A percentile compares a stretch with the other conserved stretches of the same genome.
These are phyloP conservation scores for Boletus semigastroideus DNA, from an alignment of 1,284 basidiomycete species.

Conservation along the genomic window DNA sequence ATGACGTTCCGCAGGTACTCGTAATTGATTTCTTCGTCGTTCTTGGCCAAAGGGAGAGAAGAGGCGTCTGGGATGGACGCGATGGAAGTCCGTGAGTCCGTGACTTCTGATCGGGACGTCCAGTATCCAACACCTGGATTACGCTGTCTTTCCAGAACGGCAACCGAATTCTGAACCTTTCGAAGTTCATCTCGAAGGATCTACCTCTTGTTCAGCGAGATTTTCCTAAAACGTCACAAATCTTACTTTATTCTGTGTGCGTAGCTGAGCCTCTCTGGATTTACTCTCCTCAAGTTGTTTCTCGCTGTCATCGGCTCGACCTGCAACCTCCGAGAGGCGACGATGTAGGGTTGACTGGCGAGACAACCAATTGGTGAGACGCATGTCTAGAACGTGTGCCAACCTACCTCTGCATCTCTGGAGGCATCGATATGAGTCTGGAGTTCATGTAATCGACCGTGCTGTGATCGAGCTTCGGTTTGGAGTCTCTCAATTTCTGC, in stretches of 20 bases:
- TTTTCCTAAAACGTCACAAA: not conserved
- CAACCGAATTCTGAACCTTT: slow-evolving; percentile 88
- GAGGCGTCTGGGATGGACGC: slow-evolving; percentile 46
- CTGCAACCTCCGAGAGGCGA: slow-evolving; percentile 45
- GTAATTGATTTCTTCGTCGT: slow-evolving; percentile 91
- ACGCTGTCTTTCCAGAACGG: slow-evolving; percentile 84
- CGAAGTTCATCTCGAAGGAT: slow-evolving; percentile 87
- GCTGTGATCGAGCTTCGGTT: slow-evolving; percentile 46
- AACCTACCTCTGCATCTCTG: slow-evolving; percentile 59
- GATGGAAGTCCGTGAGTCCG: slow-evolving; percentile 46
- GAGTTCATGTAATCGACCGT: slow-evolving; percentile 48
- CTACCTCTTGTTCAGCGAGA: slow-evolving; percentile 38
- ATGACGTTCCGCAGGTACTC: slow-evolving; percentile 95
- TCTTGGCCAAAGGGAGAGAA: slow-evolving; percentile 38
- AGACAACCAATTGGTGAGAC: not conserved
- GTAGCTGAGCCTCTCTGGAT: slow-evolving; percentile 63
- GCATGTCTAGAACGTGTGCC: not conserved
- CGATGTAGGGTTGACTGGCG: slow-evolving; percentile 45
- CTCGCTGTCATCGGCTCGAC: slow-evolving; percentile 49
- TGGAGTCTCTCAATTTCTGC: slow-evolving; percentile 53
- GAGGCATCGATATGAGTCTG: slow-evolving; percentile 49
- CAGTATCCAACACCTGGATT: slow-evolving; percentile 94
- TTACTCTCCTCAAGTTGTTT: slow-evolving; percentile 64
- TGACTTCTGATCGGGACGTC: slow-evolving; percentile 51
- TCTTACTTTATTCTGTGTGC: slow-evolving; percentile 71